phyloP scores from a whole-genome alignment of 805 yeast genomes.

The Starmerella floricola region DNA sequence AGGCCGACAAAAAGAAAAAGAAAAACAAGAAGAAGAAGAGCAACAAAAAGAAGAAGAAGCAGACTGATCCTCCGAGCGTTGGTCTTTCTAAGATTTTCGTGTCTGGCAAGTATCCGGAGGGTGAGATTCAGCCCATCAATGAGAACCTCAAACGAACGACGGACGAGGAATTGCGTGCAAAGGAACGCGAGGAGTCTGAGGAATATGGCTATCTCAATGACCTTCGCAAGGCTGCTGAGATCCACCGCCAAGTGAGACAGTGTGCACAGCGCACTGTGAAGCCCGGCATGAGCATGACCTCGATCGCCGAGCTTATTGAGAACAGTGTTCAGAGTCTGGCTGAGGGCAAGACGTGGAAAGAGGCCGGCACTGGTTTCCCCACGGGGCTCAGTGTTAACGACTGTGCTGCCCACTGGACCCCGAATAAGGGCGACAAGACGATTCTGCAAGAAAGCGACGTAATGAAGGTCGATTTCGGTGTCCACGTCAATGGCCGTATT shows the following conservation, averaged over 20 bases:
- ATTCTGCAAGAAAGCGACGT: slow-evolving; percentile 78
- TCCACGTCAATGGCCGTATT: slow-evolving; percentile 87
- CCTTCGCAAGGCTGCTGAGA: slow-evolving; percentile 90
- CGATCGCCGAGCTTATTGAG: slow-evolving; percentile 82
- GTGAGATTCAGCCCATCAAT: slow-evolving; percentile 17
- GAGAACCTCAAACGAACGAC: slow-evolving; percentile 48
- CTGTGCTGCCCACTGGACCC: slow-evolving; percentile 96
- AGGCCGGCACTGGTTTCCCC: slow-evolving; percentile 93
- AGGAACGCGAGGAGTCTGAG: slow-evolving; percentile 46
- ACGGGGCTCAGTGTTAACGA: slow-evolving; percentile 91
- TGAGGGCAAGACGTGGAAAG: slow-evolving; percentile 42
- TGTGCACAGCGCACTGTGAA: slow-evolving; percentile 60
- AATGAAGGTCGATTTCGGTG: slow-evolving; percentile 94
- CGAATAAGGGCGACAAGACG: slow-evolving; percentile 85
- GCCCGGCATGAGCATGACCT: slow-evolving; percentile 88
- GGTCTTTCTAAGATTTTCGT: slow-evolving; percentile 60
- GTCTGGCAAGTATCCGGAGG: slow-evolving; percentile 35
- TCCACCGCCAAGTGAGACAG: slow-evolving; percentile 81
- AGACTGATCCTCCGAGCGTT: slow-evolving; percentile 39
- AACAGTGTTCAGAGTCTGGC: slow-evolving; percentile 66
- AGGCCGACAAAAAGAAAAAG: slow-evolving; percentile 23
- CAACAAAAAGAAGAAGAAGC: slow-evolving; percentile 43
- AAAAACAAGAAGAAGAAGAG: slow-evolving; percentile 48
- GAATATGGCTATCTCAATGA: slow-evolving; percentile 49
- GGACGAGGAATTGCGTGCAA: slow-evolving; percentile 71